A percentile compares a stretch with the other conserved stretches of the same genome.
phyloP scores from a whole-genome alignment of 2,329 filamentous ascomycete genomes.

The Penicillium frequentans region DNA sequence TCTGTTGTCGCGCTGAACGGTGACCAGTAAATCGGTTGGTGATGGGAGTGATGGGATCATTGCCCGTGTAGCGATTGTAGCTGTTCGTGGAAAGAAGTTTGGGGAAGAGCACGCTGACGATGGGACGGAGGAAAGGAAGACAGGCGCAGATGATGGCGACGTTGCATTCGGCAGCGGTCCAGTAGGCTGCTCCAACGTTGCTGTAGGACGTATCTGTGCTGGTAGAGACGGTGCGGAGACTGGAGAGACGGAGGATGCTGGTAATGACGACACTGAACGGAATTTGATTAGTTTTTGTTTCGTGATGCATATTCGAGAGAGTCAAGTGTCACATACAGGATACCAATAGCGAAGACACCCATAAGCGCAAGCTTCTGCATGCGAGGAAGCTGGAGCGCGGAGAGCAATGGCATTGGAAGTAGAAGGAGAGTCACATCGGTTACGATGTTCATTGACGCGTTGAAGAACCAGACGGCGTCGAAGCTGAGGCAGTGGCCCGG shows the following conservation, averaged over 20 bases:
- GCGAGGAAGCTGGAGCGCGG: conserved; percentile 40
- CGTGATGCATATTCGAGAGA: not conserved
- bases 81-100: conserved; percentile 30
- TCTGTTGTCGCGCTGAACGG: conserved; percentile 16
- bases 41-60: conserved; percentile 12
- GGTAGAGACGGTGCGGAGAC: conserved; percentile 24
- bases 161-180: conserved; percentile 46
- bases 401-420: conserved; percentile 45
- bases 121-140: conserved; percentile 40
- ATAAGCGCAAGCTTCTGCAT: conserved; percentile 43
- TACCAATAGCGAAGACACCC: conserved; percentile 45
- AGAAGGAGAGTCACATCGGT: conserved; percentile 45
- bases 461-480: conserved; percentile 44
- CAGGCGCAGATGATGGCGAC: conserved; percentile 45
- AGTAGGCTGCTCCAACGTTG: conserved; percentile 44
- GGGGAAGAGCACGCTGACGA: conserved; percentile 42
- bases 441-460: conserved; percentile 43
- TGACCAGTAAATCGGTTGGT: conserved; percentile 11
- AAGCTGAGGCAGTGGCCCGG: conserved; percentile 41
- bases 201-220: conserved; percentile 30
- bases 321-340: conserved; percentile 26
- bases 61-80: conserved; percentile 22
- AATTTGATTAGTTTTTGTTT: not conserved
- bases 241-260: conserved; percentile 31
- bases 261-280: conserved; percentile 30